Conservation (phyloP, 164 flowering plant genomes). For the Saururus chinensis region DNA sequence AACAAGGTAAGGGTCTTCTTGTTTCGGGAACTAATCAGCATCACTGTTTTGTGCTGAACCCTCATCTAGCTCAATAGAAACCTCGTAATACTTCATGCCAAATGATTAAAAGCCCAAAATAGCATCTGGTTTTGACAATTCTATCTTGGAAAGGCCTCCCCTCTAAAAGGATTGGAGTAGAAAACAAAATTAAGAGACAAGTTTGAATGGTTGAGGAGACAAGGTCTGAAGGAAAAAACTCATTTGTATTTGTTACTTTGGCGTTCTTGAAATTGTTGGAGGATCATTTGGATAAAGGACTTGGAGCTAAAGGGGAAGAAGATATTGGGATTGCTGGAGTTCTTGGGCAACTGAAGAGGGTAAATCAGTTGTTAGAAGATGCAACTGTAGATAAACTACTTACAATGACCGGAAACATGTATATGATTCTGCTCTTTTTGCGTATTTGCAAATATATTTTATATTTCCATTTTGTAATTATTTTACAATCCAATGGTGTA, state of each 20-base stretch:
- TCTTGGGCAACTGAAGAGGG: slow-evolving; percentile 49
- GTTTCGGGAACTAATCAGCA: slow-evolving; percentile 11
- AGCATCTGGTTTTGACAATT: slow-evolving; percentile 2
- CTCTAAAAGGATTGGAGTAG: slow-evolving; percentile 5
- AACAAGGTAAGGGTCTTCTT: slow-evolving; percentile 14
- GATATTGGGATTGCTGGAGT: slow-evolving; percentile 21
- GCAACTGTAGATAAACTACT: slow-evolving; percentile 8
- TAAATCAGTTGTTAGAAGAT: slow-evolving; percentile 54
- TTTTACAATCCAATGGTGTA: no score
- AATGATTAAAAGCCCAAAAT: slow-evolving; percentile 16
- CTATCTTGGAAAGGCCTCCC: slow-evolving; percentile 11
- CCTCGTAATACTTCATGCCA: slow-evolving; percentile 14
- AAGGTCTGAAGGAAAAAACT: slow-evolving; percentile 29
- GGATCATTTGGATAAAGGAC: slow-evolving; percentile 26
- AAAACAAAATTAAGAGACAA: slow-evolving; percentile 14
- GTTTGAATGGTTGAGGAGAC: slow-evolving; percentile 16
- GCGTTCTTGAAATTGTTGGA: slow-evolving; percentile 53
- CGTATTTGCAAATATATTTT: no score
- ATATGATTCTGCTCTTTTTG: no score
- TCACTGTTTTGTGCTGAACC: slow-evolving; percentile 28
- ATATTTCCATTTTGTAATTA: no score
- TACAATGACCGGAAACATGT: no score
- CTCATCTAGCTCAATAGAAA: slow-evolving; percentile 5
- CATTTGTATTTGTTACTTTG: slow-evolving; percentile 30
- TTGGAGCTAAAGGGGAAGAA: slow-evolving; percentile 18